Percentiles rank a stretch among this genome's conserved stretches.
phyloP scores from a whole-genome alignment of 192 early-diverging fungal genomes.

The Linnemannia elongata region DNA sequence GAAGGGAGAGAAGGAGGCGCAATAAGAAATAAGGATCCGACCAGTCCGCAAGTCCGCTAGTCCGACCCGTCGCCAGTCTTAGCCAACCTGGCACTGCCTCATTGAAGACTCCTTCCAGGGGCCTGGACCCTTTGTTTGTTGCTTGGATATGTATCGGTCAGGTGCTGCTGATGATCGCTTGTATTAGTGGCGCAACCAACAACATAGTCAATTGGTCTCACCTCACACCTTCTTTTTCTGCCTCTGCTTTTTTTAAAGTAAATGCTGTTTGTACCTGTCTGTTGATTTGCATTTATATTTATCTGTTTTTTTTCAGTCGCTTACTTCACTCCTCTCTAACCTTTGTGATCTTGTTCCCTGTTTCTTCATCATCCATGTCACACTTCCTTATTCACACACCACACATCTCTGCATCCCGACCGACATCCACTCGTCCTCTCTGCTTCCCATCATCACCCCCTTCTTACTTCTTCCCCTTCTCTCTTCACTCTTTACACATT shows the following conservation, averaged over 20 bases:
- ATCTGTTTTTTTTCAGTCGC: background rate
- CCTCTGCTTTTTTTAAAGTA: background rate
- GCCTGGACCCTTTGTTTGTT: too few relatives aligned
- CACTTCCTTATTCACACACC: background rate
- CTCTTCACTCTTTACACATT: background rate
- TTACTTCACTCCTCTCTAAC: background rate
- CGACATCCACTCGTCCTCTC: background rate
- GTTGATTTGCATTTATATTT: too few relatives aligned
- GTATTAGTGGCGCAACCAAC: background rate
- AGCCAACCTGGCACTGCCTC: too few relatives aligned
- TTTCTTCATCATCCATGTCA: background rate
- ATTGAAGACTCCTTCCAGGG: too few relatives aligned
- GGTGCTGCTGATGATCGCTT: background rate
- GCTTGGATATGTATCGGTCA: too few relatives aligned
- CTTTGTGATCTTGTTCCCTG: background rate
- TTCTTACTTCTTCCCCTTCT: background rate
- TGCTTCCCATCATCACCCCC: background rate
- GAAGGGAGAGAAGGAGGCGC: background rate
- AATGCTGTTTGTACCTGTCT: too few relatives aligned
- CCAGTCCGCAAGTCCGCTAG: too few relatives aligned
- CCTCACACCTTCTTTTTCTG: background rate
- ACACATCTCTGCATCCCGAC: too few relatives aligned
- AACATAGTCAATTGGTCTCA: background rate
- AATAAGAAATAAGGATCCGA: too few relatives aligned
- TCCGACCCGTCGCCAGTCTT: background rate